Conservation (phyloP, 2,329 filamentous ascomycete genomes). For the Talaromyces piceae region DNA sequence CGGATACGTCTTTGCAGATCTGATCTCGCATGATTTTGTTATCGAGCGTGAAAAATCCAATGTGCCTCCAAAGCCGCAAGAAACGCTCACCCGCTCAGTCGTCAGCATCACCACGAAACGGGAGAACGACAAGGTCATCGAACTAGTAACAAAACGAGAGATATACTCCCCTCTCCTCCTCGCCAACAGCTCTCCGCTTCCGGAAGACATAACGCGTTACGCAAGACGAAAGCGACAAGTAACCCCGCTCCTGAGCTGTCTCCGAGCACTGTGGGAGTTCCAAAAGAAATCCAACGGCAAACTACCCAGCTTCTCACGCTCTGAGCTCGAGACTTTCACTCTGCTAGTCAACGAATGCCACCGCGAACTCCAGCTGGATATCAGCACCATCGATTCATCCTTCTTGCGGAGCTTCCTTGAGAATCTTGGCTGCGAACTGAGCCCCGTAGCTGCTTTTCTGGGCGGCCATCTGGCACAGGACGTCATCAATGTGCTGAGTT, state of each 20-base stretch:
- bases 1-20: conserved; percentile 89
- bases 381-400: conserved; percentile 59
- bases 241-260: conserved; percentile 74
- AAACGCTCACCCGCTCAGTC: conserved; percentile 72
- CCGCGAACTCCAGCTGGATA: conserved; percentile 62
- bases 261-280: conserved; percentile 88
- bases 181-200: conserved; percentile 70
- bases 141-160: conserved; percentile 87
- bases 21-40: conserved; percentile 83
- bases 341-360: conserved; percentile 70
- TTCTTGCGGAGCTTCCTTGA: conserved; percentile 79
- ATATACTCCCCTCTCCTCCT: conserved; percentile 80
- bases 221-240: conserved; percentile 65
- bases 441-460: conserved; percentile 79
- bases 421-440: conserved; percentile 75
- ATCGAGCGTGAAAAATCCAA: conserved; percentile 82
- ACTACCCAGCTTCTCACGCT: conserved; percentile 48
- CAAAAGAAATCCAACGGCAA: conserved; percentile 51
- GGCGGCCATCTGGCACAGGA: conserved; percentile 91
- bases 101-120: conserved; percentile 63
- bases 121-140: conserved; percentile 64
- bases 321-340: conserved; percentile 71
- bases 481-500: conserved; percentile 90
- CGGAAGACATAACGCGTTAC: conserved; percentile 61
- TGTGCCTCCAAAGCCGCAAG: conserved; percentile 53